Evolutionary conservation across 148 eudicot genomes (phyloP).

Genomic region (Chenopodium suecicum): DNA sequence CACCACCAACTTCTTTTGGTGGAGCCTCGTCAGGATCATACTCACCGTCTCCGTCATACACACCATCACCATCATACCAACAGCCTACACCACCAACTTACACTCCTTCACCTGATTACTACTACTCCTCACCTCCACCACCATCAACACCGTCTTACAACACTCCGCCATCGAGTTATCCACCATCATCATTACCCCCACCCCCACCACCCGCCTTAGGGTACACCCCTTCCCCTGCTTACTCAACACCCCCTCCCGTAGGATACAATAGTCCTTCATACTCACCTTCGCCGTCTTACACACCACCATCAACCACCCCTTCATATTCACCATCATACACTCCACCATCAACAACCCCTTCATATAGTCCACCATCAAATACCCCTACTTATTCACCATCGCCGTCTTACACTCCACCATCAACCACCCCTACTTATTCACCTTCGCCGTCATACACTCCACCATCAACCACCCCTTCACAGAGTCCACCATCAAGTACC

Average conservation of each 20-base stretch:
- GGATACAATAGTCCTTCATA: no score
- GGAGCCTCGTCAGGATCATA: background rate
- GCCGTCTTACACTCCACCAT: background rate
- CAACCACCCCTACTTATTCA: background rate
- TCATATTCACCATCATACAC: slow-evolving; percentile 1
- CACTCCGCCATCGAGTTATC: background rate
- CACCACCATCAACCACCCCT: background rate
- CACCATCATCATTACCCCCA: background rate
- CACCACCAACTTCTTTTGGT: background rate
- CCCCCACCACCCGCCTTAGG: background rate
- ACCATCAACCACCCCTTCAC: background rate
- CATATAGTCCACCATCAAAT: background rate
- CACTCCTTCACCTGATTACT: slow-evolving; percentile 5
- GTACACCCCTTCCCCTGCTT: no score
- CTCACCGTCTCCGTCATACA: slow-evolving; percentile 20
- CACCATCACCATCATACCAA: background rate
- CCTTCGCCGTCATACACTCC: background rate
- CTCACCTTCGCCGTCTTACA: background rate
- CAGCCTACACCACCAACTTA: background rate
- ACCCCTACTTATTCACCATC: background rate
- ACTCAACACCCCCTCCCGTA: background rate
- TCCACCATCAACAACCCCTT: background rate
- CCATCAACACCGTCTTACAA: background rate
- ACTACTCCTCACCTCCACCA: slow-evolving; percentile 5
- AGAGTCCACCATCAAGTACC: background rate